Conservation (phyloP, 495 filamentous ascomycete genomes). For the Usnea hakonensis region DNA sequence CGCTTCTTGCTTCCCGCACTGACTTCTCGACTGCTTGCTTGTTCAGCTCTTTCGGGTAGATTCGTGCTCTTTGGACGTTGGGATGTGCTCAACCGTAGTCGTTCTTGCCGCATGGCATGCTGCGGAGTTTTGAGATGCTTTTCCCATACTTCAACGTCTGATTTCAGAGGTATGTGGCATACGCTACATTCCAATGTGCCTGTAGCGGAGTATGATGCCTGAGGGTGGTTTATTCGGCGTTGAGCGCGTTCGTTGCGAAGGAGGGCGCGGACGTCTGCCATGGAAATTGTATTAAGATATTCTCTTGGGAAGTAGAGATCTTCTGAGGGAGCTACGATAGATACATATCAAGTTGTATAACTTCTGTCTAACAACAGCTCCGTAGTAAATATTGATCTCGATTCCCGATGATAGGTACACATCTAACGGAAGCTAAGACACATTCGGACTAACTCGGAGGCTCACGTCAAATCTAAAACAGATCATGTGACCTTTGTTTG, state of each 20-base stretch:
- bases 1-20: conserved; percentile 46
- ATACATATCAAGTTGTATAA: no score
- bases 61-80: neutral
- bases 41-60: neutral
- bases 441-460: neutral
- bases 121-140: conserved; percentile 20
- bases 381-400: no score
- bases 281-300: conserved; percentile 27
- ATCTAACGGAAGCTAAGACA: no score
- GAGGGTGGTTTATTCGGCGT: conserved; percentile 61
- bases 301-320: no score
- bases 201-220: conserved; percentile 52
- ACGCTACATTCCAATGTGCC: conserved; percentile 53
- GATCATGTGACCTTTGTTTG: neutral
- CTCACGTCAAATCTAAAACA: no score
- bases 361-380: no score
- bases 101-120: conserved; percentile 21
- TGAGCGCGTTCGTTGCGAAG: conserved; percentile 73
- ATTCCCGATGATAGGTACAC: neutral
- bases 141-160: conserved; percentile 35
- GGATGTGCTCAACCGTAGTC: conserved; percentile 14
- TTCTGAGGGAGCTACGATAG: neutral
- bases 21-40: neutral
- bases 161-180: conserved; percentile 52
- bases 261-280: conserved; percentile 79